Base-by-base conservation (phyloP, 345 rosid species). In the Aurinia saxatilis region DNA sequence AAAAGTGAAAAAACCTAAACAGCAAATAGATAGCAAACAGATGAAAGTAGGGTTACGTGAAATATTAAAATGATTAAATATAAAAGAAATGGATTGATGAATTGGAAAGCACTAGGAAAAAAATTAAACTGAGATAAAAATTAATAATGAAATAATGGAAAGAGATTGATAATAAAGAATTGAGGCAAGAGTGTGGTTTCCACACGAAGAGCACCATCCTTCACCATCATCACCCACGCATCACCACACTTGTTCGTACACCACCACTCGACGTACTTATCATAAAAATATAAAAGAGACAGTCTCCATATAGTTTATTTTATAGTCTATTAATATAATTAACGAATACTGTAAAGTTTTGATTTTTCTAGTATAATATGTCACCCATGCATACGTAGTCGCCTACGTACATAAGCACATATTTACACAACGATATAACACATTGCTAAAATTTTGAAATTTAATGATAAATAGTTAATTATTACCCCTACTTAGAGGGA, bases 151-250 rank as follows among this genome's bases (percentile, higher is more conserved):
- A 63, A 70, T 10, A 39, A 25, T 19, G 39, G 65, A 64, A 64
- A 71, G 50, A 35, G 65, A 57, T 41, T 39, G 65, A 40, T 45
- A 57, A 51, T 71, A 57, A 71, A 71, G 54, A 71, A 71, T 57
- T 5, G 63, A 64, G 16, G 75, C 25, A 64, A 65, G 75, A 71
- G 66, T 71, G 71, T 71, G 75, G 75, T 50, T 71, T 59, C 66
- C 75, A 71, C 70, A 71, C 75, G 75, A 44, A 57, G 60, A 57
- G 61, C 75, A 71, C 66, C 60, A 71, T 49, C 64, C 55, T 57
- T 64, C 75, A 55, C 18, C 68, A 70, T 70, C 74, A 63, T 16
- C 69, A 38, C 68, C n/a, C 68, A 70, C 63, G 58, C 37, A 55
- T 54, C 63, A 46, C 47, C 68, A 47, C 68, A 63, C 68, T 70